phyloP scores from a whole-genome alignment of 2,329 filamentous ascomycete genomes.

The Exophiala alcalophila region DNA sequence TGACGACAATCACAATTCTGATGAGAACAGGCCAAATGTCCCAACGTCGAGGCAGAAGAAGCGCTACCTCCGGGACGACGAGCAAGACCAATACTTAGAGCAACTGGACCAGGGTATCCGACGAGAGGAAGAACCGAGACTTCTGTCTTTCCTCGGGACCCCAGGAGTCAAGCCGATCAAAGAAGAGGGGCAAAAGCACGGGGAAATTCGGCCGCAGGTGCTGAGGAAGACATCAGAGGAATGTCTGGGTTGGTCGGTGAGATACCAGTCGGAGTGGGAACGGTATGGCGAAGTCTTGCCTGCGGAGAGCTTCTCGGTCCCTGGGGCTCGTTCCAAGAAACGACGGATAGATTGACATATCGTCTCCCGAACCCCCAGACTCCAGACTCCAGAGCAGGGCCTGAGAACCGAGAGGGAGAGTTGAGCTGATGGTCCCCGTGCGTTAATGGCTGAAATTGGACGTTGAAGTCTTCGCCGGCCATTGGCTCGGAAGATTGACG shows the following conservation, averaged over 20 bases:
- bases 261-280: conserved; percentile 26
- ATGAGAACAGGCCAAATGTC: conserved; percentile 13
- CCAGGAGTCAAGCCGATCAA: conserved; percentile 26
- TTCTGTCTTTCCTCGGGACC: conserved; percentile 46
- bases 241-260: conserved; percentile 35
- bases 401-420: neutral
- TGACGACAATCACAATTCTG: conserved; percentile 1
- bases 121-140: conserved; percentile 43
- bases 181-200: conserved; percentile 27
- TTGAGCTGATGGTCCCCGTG: too few species aligned
- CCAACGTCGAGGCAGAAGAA: conserved; percentile 10
- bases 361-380: neutral
- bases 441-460: too few species aligned
- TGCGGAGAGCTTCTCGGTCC: neutral
- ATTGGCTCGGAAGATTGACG: conserved; percentile 6
- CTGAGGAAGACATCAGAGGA: conserved; percentile 33
- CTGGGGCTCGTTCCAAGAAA: conserved; percentile 8
- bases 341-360: conserved; percentile 11
- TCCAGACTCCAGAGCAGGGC: neutral
- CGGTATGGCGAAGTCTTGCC: conserved; percentile 1
- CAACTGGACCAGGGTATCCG: conserved; percentile 47
- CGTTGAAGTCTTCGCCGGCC: too few species aligned
- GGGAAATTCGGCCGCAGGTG: conserved; percentile 28
- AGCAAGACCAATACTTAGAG: conserved; percentile 47
- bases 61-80: conserved; percentile 27